A percentile compares a stretch with the other conserved stretches of the same genome.
phyloP scores from a whole-genome alignment of 495 filamentous ascomycete species.

The Xylaria sp. region DNA sequence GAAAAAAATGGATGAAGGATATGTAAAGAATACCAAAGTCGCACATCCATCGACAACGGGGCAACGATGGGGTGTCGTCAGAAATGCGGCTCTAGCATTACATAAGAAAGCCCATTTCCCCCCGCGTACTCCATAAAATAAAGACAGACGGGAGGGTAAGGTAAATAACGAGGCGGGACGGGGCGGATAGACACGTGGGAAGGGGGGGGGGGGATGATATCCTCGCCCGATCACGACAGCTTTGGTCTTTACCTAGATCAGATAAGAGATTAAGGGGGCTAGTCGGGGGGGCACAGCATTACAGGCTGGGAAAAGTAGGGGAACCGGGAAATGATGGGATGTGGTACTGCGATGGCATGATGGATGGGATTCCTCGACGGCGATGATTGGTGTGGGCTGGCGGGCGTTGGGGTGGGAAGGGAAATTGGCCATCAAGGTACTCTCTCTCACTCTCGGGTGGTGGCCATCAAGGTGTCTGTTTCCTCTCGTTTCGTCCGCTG shows the following conservation, averaged over 20 bases:
- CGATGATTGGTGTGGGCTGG: conserved; percentile 20
- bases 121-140: conserved; percentile 23
- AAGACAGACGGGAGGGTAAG: conserved; percentile 20
- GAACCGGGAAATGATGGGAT: not conserved
- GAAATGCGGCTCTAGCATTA: conserved; percentile 22
- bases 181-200: not conserved
- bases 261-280: not conserved
- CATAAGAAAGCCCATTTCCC: conserved; percentile 7
- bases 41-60: not conserved
- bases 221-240: conserved; percentile 22
- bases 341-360: not conserved
- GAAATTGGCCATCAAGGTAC: conserved; percentile 23
- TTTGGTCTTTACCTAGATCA: conserved; percentile 13
- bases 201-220: not conserved
- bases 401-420: not conserved
- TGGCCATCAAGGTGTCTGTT: conserved; percentile 22
- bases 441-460: not conserved
- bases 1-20: too few relatives aligned
- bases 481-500: conserved; percentile 5
- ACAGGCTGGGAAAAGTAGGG: too few relatives aligned
- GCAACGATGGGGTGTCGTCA: conserved; percentile 18
- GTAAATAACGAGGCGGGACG: too few relatives aligned
- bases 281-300: too few relatives aligned
- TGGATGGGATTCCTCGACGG: not conserved
- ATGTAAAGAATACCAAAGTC: not conserved